Conservation (phyloP, 805 yeast genomes). For the Candida saitoana region DNA sequence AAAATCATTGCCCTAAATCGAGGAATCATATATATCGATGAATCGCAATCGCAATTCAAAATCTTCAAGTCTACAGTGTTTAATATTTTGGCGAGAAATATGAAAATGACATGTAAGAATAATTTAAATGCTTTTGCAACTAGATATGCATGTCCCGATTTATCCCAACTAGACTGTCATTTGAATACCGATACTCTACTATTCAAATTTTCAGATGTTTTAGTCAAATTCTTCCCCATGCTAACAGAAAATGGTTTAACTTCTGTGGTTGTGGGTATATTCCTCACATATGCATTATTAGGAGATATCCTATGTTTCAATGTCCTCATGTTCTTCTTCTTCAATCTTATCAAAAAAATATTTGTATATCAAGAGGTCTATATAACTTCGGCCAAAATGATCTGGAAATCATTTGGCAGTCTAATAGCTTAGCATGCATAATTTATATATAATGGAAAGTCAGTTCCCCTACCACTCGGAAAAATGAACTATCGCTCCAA, state of each 20-base stretch:
- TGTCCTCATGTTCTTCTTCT: constrained; percentile 11
- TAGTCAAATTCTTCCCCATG: constrained; percentile 5
- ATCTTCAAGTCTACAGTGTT: neutral
- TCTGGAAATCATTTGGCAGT: constrained; percentile 4
- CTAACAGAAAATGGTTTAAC: constrained; percentile 3
- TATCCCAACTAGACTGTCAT: constrained; percentile 1
- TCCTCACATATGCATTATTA: constrained; percentile 17
- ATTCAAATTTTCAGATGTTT: constrained; percentile 16
- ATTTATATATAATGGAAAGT: no score
- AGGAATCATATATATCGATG: constrained; percentile 6
- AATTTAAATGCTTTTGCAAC: neutral
- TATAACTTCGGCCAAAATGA: neutral
- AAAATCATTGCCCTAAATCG: constrained; percentile 8
- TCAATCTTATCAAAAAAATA: constrained; percentile 7
- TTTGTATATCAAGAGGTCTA: constrained; percentile 5
- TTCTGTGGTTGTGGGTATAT: constrained; percentile 11
- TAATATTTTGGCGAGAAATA: neutral
- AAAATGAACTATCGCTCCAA: no score
- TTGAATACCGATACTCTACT: constrained; percentile 11
- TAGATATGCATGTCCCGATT: neutral
- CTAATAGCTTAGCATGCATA: neutral
- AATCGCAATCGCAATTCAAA: neutral
- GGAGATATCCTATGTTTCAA: constrained; percentile 19
- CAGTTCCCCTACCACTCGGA: no score
- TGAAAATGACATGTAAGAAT: neutral